A percentile compares a stretch with the other conserved stretches of the same genome.
phyloP scores from a whole-genome alignment of 805 yeast species.

The Candida silvatica region DNA sequence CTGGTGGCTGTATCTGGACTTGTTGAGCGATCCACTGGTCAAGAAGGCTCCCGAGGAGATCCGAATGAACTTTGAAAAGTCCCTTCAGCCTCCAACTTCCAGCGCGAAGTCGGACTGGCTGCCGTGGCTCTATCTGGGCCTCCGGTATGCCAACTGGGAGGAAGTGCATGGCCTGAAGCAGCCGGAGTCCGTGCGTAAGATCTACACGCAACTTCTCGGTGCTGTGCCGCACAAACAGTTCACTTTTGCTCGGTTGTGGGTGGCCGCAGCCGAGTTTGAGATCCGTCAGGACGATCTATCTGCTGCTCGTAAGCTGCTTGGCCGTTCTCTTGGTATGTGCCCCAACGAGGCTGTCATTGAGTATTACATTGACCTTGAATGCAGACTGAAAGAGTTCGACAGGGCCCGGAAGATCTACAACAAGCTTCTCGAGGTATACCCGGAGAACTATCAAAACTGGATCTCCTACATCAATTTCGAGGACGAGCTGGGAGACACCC shows the following conservation, averaged over 20 bases:
- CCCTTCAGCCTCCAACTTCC: conserved; percentile 32
- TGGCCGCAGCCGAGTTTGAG: conserved; percentile 61
- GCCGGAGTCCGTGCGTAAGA: conserved; percentile 33
- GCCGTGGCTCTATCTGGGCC: conserved; percentile 64
- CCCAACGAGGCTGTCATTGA: conserved; percentile 53
- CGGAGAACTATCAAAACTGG: conserved; percentile 41
- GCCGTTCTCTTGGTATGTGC: conserved; percentile 60
- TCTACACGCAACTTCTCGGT: conserved; percentile 42
- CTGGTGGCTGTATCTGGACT: conserved; percentile 72
- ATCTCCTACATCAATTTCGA: conserved; percentile 63
- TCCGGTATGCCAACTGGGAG: conserved; percentile 50
- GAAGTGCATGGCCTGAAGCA: conserved; percentile 46
- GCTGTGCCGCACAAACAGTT: conserved; percentile 50
- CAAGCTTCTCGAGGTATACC: conserved; percentile 46
- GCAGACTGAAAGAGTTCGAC: conserved; percentile 65
- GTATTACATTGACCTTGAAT: conserved; percentile 63
- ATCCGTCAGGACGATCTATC: conserved; percentile 47
- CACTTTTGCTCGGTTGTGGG: conserved; percentile 72
- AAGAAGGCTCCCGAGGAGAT: conserved; percentile 18
- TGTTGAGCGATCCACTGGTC: conserved; percentile 31
- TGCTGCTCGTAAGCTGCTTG: conserved; percentile 59
- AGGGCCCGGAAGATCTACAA: conserved; percentile 69
- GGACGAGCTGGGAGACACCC: conserved; percentile 53
- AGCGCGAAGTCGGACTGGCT: conserved; percentile 42
- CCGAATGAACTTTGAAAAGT: conserved; percentile 33